phyloP scores from a whole-genome alignment of 129 eudicot genomes.

The Sambucus nigra region DNA sequence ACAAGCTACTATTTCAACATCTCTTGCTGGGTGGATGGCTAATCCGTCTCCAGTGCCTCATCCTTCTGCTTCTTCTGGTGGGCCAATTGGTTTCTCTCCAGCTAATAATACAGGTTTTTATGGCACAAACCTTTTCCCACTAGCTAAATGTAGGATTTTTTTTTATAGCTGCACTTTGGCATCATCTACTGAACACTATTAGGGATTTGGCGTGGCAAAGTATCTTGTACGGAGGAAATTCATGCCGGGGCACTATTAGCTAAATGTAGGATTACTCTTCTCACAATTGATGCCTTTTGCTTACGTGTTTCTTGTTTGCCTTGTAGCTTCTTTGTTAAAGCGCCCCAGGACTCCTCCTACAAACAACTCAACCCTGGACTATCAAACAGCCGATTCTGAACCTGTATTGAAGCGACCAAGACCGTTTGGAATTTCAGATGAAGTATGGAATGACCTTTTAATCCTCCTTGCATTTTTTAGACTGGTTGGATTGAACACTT shows the following conservation, averaged over 20 bases:
- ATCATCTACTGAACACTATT: neutral
- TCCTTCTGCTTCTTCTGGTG: conserved; percentile 61
- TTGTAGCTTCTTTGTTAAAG: conserved; percentile 43
- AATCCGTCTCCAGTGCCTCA: conserved; percentile 59
- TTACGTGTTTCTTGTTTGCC: neutral
- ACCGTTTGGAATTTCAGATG: conserved; percentile 60
- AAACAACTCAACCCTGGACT: conserved; percentile 46
- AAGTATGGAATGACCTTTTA: conserved; percentile 30
- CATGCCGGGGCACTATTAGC: neutral
- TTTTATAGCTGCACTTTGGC: neutral
- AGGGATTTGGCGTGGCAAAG: neutral
- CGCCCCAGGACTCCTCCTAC: conserved; percentile 75
- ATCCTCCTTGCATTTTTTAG: neutral
- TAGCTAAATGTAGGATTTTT: neutral
- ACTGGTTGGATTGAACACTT: neutral
- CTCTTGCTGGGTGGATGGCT: conserved; percentile 71
- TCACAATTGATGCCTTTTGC: neutral
- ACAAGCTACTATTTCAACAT: conserved; percentile 51
- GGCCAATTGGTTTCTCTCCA: conserved; percentile 66
- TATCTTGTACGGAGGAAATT: conserved; percentile 5
- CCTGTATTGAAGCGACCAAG: conserved; percentile 62
- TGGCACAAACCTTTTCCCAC: neutral
- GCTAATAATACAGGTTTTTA: conserved; percentile 50
- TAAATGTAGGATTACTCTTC: neutral
- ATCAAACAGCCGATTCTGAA: conserved; percentile 69